Conservation (phyloP, 306 rosid genomes). For the Castanea mollissima region DNA sequence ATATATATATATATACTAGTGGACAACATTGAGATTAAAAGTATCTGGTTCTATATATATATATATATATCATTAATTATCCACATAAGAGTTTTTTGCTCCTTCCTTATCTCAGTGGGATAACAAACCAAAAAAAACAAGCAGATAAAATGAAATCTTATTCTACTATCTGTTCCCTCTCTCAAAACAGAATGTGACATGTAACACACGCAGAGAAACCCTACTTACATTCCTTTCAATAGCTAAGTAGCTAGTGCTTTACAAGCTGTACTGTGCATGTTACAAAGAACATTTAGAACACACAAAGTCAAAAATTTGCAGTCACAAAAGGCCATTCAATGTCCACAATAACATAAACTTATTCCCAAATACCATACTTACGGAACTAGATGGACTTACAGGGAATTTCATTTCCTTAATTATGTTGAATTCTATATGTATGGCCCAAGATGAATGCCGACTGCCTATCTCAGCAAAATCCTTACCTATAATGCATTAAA, state of each 20-base stretch:
- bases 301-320: constrained; percentile 15
- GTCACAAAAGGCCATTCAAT: constrained; percentile 34
- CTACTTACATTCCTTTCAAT: constrained; percentile 12
- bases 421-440: constrained; percentile 5
- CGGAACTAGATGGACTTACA: constrained; percentile 1
- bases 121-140: neutral
- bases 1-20: neutral
- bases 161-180: constrained; percentile 18
- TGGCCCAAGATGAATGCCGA: neutral
- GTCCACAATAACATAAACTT: constrained; percentile 20
- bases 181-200: constrained; percentile 26
- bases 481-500: constrained; percentile 22
- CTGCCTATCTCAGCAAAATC: constrained; percentile 6
- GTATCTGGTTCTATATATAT: constrained; percentile 45
- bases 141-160: constrained; percentile 15
- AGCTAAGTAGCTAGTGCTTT: neutral
- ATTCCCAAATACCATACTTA: constrained; percentile 21
- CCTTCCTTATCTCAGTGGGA: constrained; percentile 8
- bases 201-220: constrained; percentile 12
- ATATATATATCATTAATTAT: constrained; percentile 27
- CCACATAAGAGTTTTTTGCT: constrained; percentile 23
- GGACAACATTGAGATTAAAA: constrained; percentile 19
- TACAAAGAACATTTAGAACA: constrained; percentile 18
- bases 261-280: constrained; percentile 9
- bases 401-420: constrained; percentile 10